Conservation (phyloP, 306 rosid genomes). For the Prosopis cineraria region DNA sequence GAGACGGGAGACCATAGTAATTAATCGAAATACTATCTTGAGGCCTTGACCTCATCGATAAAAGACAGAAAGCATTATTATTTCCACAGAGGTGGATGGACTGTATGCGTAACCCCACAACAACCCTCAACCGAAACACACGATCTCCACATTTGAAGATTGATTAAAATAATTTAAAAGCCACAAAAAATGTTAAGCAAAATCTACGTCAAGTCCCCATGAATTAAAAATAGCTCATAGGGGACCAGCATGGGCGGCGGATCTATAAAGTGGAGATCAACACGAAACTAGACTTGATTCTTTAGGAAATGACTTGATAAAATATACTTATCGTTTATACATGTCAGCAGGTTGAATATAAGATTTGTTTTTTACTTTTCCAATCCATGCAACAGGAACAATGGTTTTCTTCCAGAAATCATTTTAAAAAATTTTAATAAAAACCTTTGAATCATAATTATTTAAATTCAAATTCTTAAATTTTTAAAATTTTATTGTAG, state of each 20-base stretch:
- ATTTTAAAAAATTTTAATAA: too few species aligned
- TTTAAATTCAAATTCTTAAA: too few species aligned
- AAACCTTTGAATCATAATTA: too few species aligned
- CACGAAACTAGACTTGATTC: background rate
- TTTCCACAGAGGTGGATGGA: background rate
- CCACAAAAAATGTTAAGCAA: background rate
- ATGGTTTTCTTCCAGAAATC: background rate
- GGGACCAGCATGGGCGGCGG: too few species aligned
- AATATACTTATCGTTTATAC: background rate
- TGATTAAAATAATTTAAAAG: background rate
- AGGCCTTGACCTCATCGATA: background rate
- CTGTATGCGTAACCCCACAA: background rate
- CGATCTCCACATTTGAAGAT: constrained; percentile 8
- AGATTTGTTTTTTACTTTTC: too few species aligned
- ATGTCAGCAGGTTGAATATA: background rate
- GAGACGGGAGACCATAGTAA: background rate
- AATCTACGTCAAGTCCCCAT: background rate
- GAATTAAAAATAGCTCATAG: too few species aligned
- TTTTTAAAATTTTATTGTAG: too few species aligned
- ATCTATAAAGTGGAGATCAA: background rate
- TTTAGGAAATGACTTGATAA: too few species aligned
- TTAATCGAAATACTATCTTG: background rate
- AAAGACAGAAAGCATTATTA: background rate
- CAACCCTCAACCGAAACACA: background rate
- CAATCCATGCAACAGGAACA: background rate